phyloP scores from a whole-genome alignment of 164 flowering plant genomes.

The grape (Vitis vinifera) region DNA sequence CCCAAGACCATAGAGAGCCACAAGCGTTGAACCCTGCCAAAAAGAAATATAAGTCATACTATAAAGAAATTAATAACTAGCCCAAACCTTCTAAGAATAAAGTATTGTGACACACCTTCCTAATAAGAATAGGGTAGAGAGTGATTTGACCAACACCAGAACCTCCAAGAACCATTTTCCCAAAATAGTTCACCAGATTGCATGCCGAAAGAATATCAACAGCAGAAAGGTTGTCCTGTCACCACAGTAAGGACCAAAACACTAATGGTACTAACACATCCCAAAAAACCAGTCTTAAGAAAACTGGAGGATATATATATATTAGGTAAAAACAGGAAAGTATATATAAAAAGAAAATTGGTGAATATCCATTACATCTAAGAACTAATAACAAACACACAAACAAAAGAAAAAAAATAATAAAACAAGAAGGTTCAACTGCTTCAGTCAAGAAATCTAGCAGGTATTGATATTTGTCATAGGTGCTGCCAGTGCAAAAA shows the following conservation, averaged over 20 bases:
- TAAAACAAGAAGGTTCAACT: background rate
- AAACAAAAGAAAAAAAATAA: background rate
- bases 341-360: background rate
- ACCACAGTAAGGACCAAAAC: constrained; percentile 13
- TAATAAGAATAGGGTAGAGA: constrained; percentile 80
- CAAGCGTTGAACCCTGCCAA: constrained; percentile 84
- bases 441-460: background rate
- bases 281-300: background rate
- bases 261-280: background rate
- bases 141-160: constrained; percentile 99
- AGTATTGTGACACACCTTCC: constrained; percentile 59
- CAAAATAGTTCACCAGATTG: constrained; percentile 98
- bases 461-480: background rate
- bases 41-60: constrained; percentile 7
- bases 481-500: background rate
- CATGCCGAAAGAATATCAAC: constrained; percentile 96
- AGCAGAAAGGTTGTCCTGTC: constrained; percentile 96
- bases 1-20: constrained; percentile 97
- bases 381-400: too few relatives aligned
- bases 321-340: too few relatives aligned
- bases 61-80: background rate
- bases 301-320: too few relatives aligned
- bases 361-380: background rate
- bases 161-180: constrained; percentile 96
- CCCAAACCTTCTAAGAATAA: background rate